These are phyloP conservation scores for Globisporangium paroecandrum DNA, from an alignment of 352 stramenopile species.

Conservation along the genomic window DNA sequence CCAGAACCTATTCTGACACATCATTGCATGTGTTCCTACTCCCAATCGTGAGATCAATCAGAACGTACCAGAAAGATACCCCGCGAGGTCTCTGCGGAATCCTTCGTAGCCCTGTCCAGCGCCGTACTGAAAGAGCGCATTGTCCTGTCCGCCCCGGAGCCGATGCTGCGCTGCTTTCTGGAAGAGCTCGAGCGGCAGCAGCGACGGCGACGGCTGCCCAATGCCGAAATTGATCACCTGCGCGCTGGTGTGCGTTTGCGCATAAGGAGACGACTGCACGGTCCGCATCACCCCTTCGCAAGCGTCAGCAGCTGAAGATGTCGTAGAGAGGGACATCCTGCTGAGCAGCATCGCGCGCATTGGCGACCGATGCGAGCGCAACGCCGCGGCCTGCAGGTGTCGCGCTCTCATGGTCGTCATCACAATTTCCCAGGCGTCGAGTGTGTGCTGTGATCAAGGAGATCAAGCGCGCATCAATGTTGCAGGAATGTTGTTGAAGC, in stretches of 20 bases:
- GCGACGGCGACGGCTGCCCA: conserved; percentile 73
- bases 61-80: conserved; percentile 44
- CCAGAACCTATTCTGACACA: background rate
- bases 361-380: background rate
- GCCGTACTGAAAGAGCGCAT: conserved; percentile 70
- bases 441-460: background rate
- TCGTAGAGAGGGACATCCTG: background rate
- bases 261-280: conserved; percentile 63
- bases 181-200: conserved; percentile 72
- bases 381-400: background rate
- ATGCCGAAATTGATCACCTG: conserved; percentile 82
- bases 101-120: conserved; percentile 60
- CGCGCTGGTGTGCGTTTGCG: conserved; percentile 56
- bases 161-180: conserved; percentile 38
- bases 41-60: background rate
- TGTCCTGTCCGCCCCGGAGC: conserved; percentile 54
- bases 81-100: conserved; percentile 64
- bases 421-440: background rate
- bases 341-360: no score
- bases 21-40: background rate
- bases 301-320: background rate
- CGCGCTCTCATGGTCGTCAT: background rate
- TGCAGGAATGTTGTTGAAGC: background rate
- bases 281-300: conserved; percentile 18
- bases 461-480: background rate